A percentile compares a stretch with the other conserved stretches of the same genome.
Conservation (phyloP, 78 protist genomes). For the Pigoraptor vietnamica region DNA sequence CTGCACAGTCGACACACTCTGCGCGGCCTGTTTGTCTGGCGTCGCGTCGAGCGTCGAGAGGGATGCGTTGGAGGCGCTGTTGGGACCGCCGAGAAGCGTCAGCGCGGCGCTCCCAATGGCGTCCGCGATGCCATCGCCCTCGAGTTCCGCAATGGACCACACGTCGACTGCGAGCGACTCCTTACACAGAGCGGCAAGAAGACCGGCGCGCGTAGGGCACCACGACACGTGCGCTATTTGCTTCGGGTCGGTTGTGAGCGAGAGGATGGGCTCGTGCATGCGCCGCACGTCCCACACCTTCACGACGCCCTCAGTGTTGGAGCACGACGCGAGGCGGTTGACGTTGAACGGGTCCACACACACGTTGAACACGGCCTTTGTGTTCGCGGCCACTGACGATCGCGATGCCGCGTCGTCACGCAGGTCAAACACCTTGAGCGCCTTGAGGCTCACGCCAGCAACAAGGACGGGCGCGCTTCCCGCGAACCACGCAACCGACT, state of each 20-base stretch:
- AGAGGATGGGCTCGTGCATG: neutral
- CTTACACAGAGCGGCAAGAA: neutral
- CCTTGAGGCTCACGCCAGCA: neutral
- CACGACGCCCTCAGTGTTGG: neutral
- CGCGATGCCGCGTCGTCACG: neutral
- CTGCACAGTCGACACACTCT: neutral
- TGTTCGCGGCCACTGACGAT: neutral
- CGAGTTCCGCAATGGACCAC: neutral
- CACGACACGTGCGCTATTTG: neutral
- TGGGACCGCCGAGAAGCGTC: neutral
- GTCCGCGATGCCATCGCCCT: neutral
- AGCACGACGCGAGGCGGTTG: neutral
- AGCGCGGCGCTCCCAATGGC: neutral
- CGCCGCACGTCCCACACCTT: conserved; percentile 23
- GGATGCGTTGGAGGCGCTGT: neutral
- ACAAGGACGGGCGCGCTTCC: neutral
- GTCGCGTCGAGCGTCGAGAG: neutral
- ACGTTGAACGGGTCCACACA: neutral
- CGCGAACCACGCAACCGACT: neutral
- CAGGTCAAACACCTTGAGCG: neutral
- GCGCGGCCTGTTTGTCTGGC: neutral
- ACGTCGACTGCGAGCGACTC: neutral
- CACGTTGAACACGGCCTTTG: neutral
- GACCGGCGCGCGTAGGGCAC: conserved; percentile 6
- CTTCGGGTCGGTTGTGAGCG: neutral